Evolutionary conservation across 2,329 filamentous ascomycete genomes (phyloP), one percentile per base, ranked within the genome.

Genomic region (Tolypocladium album): DNA sequence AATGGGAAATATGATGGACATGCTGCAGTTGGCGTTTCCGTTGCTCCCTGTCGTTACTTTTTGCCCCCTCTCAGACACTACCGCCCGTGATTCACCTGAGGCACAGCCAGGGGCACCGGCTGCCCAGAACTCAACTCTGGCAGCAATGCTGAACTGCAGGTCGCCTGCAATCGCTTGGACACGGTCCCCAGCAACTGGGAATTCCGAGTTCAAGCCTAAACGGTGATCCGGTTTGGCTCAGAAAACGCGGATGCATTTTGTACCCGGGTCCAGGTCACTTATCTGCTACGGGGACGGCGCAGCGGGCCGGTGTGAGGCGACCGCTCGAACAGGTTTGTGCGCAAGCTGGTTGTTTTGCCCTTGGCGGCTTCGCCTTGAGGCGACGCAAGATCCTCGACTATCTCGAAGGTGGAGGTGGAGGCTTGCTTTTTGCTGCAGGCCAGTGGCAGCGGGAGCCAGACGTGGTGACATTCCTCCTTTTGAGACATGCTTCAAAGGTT

Each of bases 11-110:
- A 20, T 22, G 22, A 42, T n/a, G 13, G 20, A 52, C 17, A 13
- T 39, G 50, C 20, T 47, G 34, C 31, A 45, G 58, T 52, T 56
- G 39, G 20, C 40, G 53, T 47, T 24, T 53, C 47, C 39, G 55
- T 39, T 57, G 34, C 45, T 59, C 57, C 15, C 42, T 58, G 34
- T 59, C 39, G 58, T 63, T 64, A 45, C 64, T 64, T 65, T 64
- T 64, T 63, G 59, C 36, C 38, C 34, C 56, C 59, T 59, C 60
- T 40, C 58, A 62, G 58, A 64, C 63, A 62, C 27, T 39, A 31
- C 53, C 50, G 27, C 58, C 45, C 53, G 42, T 63, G 63, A 61
- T 63, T 58, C 59, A 62, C 59, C 43, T 62, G n/a, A 15, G 40
- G 31, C 50, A 55, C n/a, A 15, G 53, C 57, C 53, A 61, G 45